Percentiles rank a stretch among this genome's conserved stretches.
These are phyloP conservation scores for Hypoxylon sp. DNA, from an alignment of 2,329 filamentous ascomycete genomes.

Conservation along the genomic window DNA sequence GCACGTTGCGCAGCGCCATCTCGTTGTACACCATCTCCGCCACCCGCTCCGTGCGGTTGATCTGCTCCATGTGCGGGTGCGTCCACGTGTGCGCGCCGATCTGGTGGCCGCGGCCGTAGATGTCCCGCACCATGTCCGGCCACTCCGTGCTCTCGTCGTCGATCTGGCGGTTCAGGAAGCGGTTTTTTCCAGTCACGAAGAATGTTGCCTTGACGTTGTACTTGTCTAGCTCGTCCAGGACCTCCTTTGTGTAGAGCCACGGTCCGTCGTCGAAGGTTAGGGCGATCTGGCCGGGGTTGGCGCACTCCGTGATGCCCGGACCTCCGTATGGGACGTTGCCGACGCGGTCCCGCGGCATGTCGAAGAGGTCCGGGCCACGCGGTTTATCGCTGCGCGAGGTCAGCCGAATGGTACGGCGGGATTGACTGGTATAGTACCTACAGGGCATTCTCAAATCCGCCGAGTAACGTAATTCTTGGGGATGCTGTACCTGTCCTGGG, in stretches of 20 bases:
- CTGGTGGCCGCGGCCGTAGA: conserved; percentile 56
- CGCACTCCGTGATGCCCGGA: conserved; percentile 19
- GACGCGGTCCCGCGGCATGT: conserved; percentile 14
- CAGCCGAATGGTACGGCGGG: not conserved
- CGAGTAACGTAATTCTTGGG: not conserved
- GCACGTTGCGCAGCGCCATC: conserved; percentile 52
- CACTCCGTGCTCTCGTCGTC: conserved; percentile 42
- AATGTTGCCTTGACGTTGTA: conserved; percentile 43
- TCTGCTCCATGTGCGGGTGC: conserved; percentile 51
- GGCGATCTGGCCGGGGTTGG: conserved; percentile 33
- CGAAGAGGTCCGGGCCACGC: conserved; percentile 3
- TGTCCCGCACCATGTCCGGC: conserved; percentile 52
- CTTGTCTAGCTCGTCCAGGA: conserved; percentile 44
- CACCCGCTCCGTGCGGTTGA: conserved; percentile 46
- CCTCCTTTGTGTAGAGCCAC: conserved; percentile 35
- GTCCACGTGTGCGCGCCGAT: conserved; percentile 58
- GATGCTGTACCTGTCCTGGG: not conserved
- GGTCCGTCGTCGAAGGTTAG: conserved; percentile 40
- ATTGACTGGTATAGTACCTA: not conserved
- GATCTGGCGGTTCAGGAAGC: conserved; percentile 22
- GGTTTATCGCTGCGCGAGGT: not conserved
- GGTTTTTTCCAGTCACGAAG: conserved; percentile 43
- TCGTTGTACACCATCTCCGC: conserved; percentile 56
- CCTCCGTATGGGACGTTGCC: conserved; percentile 24
- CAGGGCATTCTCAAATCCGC: not conserved